Conservation (phyloP, 495 filamentous ascomycete genomes). For the Lentithecium fluviatile region DNA sequence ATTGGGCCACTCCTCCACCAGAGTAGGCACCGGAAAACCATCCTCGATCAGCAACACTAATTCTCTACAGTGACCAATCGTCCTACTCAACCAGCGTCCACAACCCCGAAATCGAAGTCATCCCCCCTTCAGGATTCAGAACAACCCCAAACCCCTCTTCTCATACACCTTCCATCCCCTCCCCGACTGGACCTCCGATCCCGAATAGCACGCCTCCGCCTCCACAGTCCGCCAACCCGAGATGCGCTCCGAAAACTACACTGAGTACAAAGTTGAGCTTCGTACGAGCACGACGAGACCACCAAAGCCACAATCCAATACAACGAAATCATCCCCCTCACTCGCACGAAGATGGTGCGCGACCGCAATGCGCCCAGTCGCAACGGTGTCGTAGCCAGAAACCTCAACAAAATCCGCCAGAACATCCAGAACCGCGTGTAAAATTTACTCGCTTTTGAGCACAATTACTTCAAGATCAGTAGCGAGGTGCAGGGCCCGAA, state of each 20-base stretch:
- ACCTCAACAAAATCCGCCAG: slow-evolving; percentile 50
- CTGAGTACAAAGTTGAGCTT: slow-evolving; percentile 16
- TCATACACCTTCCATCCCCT: slow-evolving; percentile 55
- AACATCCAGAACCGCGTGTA: slow-evolving; percentile 55
- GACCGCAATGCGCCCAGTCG: slow-evolving; percentile 21
- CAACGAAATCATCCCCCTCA: no score
- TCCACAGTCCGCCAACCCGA: slow-evolving; percentile 40
- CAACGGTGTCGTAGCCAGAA: slow-evolving; percentile 33
- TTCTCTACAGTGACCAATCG: slow-evolving; percentile 37
- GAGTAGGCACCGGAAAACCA: no score
- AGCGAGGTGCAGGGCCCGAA: slow-evolving; percentile 55
- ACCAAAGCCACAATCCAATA: no score
- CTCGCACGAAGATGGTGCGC: no score
- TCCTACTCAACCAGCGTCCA: slow-evolving; percentile 53
- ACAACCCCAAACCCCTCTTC: slow-evolving; percentile 63
- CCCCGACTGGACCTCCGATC: slow-evolving; percentile 45
- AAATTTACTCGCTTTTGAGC: slow-evolving; percentile 57
- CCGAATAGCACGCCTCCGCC: slow-evolving; percentile 42
- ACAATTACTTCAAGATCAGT: slow-evolving; percentile 58
- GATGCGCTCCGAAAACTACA: slow-evolving; percentile 15
- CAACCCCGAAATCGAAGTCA: slow-evolving; percentile 48
- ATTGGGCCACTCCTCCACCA: slow-evolving; percentile 60
- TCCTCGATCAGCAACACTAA: no score
- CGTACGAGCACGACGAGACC: background rate
- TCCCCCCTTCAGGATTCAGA: slow-evolving; percentile 53